phyloP scores from a whole-genome alignment of 1,284 basidiomycete species.

The Tilletia walkeri region DNA sequence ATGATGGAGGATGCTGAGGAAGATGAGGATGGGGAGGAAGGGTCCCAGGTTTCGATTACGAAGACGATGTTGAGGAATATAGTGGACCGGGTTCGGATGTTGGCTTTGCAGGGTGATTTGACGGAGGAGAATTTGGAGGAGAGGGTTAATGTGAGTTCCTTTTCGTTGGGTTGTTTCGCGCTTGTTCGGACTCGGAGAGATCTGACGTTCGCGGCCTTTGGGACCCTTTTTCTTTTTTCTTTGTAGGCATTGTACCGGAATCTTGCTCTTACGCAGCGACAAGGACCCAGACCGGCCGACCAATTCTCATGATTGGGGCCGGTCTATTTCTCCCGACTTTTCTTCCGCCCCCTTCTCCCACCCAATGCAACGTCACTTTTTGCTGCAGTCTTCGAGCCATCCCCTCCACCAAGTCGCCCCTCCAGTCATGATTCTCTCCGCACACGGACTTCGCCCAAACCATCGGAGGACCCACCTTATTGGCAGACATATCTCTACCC shows the following conservation, averaged over 20 bases:
- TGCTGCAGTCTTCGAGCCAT: no score
- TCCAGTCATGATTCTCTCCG: no score
- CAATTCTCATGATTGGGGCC: no score
- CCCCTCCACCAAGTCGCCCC: no score
- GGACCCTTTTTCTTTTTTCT: not conserved
- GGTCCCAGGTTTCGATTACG: conserved; percentile 29
- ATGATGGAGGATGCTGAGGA: conserved; percentile 18
- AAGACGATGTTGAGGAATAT: conserved; percentile 36
- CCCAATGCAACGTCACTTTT: no score
- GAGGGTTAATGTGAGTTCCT: conserved; percentile 33
- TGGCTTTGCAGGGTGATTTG: conserved; percentile 40
- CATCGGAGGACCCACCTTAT: no score
- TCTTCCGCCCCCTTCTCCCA: no score
- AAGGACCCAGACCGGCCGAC: no score
- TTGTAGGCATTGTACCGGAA: conserved; percentile 5
- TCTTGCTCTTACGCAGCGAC: not conserved
- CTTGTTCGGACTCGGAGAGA: not conserved
- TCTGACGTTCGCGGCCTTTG: not conserved
- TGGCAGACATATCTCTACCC: no score
- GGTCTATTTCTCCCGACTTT: no score
- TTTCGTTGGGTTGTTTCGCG: not conserved
- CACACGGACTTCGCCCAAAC: no score
- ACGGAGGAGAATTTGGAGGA: conserved; percentile 43
- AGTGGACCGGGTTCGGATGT: conserved; percentile 34
- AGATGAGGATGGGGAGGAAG: conserved; percentile 26